Evolutionary conservation across 352 stramenopile species (phyloP), one percentile per base, ranked within the genome.

Genomic region (Bremia lactucae): DNA sequence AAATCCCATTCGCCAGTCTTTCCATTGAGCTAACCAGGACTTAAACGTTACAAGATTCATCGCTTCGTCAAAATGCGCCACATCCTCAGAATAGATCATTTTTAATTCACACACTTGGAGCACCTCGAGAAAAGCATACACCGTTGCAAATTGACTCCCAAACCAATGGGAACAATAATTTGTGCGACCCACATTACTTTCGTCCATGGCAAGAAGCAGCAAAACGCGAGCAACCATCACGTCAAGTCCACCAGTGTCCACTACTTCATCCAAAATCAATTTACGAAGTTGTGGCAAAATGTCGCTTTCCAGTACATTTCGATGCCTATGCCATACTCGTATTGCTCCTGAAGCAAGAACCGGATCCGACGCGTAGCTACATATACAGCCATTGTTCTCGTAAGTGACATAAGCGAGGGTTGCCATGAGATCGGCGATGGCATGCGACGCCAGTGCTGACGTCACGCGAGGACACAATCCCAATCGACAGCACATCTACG

Each of bases 261-360:
- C 28, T 4, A 34, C 28, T 13, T 14, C 28, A 15, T 34, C 16
- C 10, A 34, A 14, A 6, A 34, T 9, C 3, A 34, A 16, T 7
- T 9, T 3, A 9, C 16, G 9, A 3, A 34, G 16, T n/a, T 34
- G 28, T 7, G 10, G 28, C n/a, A 34, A n/a, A 15, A 34, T 34
- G 4, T 34, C 10, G 10, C 10, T 16, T n/a, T 34, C 31, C 38
- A 45, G 16, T 10, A 19, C 39, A 6, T 25, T 13, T 7, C 16
- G 19, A 0, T 45, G 4, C 13, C 45, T 16, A 20, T 63, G 49
- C 57, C 58, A 68, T 13, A 72, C 7, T 6, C 19, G 23, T 2
- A 54, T 36, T 4, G 62, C 62, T 5, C 43, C 62, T 22, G 68
- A 66, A 18, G 58, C 21, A 38, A 68, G 5, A 6, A 65, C 18